Conservation (phyloP, 257 asterid species). For the Salvia rosmarinus region DNA sequence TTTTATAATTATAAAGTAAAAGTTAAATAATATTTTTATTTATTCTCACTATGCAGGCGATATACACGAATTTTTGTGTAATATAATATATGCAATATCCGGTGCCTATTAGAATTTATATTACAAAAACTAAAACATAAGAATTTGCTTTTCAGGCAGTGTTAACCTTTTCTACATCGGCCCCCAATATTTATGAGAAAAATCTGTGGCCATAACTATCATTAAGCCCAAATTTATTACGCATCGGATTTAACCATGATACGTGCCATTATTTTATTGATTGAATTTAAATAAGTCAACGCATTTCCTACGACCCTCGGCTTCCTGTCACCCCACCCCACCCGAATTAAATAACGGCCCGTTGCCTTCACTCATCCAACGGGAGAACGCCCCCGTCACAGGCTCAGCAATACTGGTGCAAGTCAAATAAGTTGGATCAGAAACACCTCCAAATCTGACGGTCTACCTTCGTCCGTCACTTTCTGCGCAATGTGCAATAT, state of each 20-base stretch:
- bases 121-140: too few species aligned
- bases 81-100: too few species aligned
- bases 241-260: neutral
- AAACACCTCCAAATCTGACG: neutral
- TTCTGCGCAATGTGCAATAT: neutral
- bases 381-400: neutral
- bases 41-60: too few species aligned
- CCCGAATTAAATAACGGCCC: constrained; percentile 22
- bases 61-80: too few species aligned
- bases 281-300: neutral
- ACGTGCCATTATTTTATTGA: constrained; percentile 17
- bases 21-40: too few species aligned
- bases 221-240: neutral
- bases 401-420: neutral
- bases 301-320: constrained; percentile 9
- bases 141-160: too few species aligned
- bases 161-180: too few species aligned
- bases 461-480: constrained; percentile 4
- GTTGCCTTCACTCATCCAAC: neutral
- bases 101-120: too few species aligned
- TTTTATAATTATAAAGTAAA: too few species aligned
- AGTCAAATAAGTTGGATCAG: neutral
- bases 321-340: constrained; percentile 14
- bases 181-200: too few species aligned
- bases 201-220: too few species aligned